These are phyloP conservation scores for Candida anutae DNA, from an alignment of 1,139 yeast species.

Conservation along the genomic window DNA sequence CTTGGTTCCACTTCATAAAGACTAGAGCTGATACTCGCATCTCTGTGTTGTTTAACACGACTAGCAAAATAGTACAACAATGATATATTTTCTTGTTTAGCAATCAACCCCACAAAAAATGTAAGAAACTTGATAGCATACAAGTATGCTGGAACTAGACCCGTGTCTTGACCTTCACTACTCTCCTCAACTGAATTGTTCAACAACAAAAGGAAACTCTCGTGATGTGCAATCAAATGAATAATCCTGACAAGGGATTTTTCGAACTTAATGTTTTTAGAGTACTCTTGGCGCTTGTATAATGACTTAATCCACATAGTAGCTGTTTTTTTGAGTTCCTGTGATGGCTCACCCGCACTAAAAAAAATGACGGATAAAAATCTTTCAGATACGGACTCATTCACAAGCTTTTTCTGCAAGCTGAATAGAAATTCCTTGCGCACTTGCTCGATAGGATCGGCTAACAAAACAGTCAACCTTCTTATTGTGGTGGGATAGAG, in stretches of 20 bases:
- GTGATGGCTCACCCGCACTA: conserved; percentile 67
- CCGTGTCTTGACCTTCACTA: conserved; percentile 7
- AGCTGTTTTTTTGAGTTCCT: conserved; percentile 39
- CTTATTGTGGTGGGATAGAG: conserved; percentile 47
- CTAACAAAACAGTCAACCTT: conserved; percentile 51
- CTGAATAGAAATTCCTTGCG: conserved; percentile 45
- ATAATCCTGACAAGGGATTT: conserved; percentile 59
- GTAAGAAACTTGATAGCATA: conserved; percentile 54
- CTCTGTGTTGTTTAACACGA: conserved; percentile 73
- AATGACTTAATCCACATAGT: conserved; percentile 71
- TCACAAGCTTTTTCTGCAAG: conserved; percentile 46
- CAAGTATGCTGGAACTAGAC: conserved; percentile 30
- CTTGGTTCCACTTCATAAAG: conserved; percentile 22
- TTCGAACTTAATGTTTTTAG: conserved; percentile 46
- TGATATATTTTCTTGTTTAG: conserved; percentile 62
- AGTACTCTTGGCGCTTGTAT: conserved; percentile 35
- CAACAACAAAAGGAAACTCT: conserved; percentile 48
- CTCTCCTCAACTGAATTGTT: conserved; percentile 4
- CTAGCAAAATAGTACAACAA: conserved; percentile 70
- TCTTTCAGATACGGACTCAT: conserved; percentile 51
- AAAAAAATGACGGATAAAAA: conserved; percentile 65
- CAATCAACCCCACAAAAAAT: conserved; percentile 54
- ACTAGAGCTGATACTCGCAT: conserved; percentile 35
- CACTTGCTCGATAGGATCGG: conserved; percentile 57
- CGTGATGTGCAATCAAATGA: conserved; percentile 70